phyloP scores from a whole-genome alignment of 139 green algal genomes.

The Astrephomene gubernaculifera region DNA sequence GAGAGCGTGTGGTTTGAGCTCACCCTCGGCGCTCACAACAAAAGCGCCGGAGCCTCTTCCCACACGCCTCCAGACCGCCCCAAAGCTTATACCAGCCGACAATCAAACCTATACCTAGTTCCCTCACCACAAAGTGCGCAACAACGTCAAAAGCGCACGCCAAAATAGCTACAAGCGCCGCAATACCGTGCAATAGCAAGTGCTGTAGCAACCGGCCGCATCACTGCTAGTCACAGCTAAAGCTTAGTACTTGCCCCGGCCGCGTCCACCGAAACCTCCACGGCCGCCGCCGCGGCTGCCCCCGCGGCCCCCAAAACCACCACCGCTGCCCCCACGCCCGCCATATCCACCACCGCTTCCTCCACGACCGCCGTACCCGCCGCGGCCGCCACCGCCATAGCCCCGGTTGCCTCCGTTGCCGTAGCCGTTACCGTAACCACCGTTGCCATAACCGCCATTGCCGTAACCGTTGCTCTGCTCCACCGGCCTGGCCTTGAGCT shows the following conservation, averaged over 20 bases:
- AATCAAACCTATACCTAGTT: too few relatives aligned
- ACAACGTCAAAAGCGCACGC: too few relatives aligned
- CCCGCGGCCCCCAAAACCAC: background rate
- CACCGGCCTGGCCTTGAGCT: constrained; percentile 66
- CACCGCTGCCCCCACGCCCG: background rate
- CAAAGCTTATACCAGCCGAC: too few relatives aligned
- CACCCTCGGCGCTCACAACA: too few relatives aligned
- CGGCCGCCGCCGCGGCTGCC: background rate
- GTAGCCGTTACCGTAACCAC: constrained; percentile 1
- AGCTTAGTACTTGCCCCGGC: background rate
- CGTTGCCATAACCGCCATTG: constrained; percentile 28
- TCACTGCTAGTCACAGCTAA: too few relatives aligned
- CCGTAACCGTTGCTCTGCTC: constrained; percentile 25
- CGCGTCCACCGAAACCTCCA: constrained; percentile 15
- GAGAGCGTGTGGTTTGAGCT: too few relatives aligned
- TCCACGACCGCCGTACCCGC: background rate
- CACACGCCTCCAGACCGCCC: too few relatives aligned
- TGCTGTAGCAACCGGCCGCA: too few relatives aligned
- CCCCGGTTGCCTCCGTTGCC: background rate
- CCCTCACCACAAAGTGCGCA: too few relatives aligned
- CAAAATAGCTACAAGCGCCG: too few relatives aligned
- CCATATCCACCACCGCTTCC: background rate
- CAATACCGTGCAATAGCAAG: too few relatives aligned
- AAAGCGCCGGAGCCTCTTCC: too few relatives aligned
- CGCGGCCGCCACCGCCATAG: background rate